Evolutionary conservation across 139 green algal species (phyloP).

Genomic region (Picochlorum sp.): DNA sequence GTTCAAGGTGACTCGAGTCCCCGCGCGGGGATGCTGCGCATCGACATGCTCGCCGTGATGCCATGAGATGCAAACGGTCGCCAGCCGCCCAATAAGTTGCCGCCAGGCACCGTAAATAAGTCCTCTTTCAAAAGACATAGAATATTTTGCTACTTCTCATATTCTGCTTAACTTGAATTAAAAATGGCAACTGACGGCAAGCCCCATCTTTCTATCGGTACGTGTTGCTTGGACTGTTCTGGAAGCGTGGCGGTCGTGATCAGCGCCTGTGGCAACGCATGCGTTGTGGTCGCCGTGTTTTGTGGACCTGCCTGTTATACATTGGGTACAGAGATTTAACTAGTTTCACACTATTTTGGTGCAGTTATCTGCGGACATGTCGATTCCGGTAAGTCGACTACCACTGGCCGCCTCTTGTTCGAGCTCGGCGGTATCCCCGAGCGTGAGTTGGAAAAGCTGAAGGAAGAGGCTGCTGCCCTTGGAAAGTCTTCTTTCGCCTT

Average conservation of each 20-base stretch:
- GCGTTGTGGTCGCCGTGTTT: neutral
- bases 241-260: no score
- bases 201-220: slow-evolving; percentile 2
- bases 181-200: slow-evolving; percentile 4
- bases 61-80: no score
- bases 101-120: no score
- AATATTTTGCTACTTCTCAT: no score
- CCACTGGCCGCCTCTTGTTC: slow-evolving; percentile 93
- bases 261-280: neutral
- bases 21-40: no score
- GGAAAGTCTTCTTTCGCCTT: slow-evolving; percentile 64
- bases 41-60: no score
- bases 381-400: slow-evolving; percentile 95
- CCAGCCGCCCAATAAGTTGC: no score
- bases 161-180: no score
- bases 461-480: slow-evolving; percentile 62
- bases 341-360: neutral
- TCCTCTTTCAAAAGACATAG: no score
- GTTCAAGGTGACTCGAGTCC: no score
- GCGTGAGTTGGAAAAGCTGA: slow-evolving; percentile 90
- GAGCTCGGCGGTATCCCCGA: slow-evolving; percentile 97
- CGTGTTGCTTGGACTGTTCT: neutral
- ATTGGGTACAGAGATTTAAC: neutral
- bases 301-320: neutral
- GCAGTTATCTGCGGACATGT: slow-evolving; percentile 27